Evolutionary conservation across 73 alveolate species (phyloP).

Genomic region (Paramecium sexaurelia): DNA sequence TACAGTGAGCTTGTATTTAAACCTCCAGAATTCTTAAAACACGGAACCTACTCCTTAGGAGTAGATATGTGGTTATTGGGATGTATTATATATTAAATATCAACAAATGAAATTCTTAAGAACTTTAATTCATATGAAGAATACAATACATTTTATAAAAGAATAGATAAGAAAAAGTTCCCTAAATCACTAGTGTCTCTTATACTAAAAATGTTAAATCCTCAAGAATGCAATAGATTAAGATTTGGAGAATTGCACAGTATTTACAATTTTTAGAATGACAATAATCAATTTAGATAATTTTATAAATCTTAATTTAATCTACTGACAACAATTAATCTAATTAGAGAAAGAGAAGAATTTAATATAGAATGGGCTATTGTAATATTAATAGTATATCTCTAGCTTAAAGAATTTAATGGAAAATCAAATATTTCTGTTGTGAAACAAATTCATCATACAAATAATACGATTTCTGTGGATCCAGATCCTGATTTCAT

Average conservation of each 20-base stretch:
- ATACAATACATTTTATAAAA: neutral
- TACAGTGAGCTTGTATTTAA: neutral
- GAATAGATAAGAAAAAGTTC: neutral
- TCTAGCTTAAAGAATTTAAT: neutral
- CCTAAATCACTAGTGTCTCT: neutral
- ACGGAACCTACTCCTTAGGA: neutral
- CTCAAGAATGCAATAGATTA: neutral
- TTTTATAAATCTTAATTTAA: neutral
- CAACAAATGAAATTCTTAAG: neutral
- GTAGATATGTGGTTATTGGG: neutral
- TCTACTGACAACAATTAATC: neutral
- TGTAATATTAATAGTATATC: neutral
- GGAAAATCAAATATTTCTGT: neutral
- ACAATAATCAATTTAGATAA: neutral
- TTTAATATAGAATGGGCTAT: neutral
- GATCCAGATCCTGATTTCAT: neutral
- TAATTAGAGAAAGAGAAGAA: neutral
- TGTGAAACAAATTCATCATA: too few relatives aligned
- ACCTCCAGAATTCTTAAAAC: neutral
- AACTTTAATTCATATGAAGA: neutral
- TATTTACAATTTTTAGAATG: neutral
- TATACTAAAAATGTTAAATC: neutral
- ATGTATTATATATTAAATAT: neutral
- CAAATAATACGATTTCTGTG: too few relatives aligned
- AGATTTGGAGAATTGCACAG: neutral